These are phyloP conservation scores for Aspergillus caelatus DNA, from an alignment of 2,329 filamentous ascomycete species.

Conservation along the genomic window DNA sequence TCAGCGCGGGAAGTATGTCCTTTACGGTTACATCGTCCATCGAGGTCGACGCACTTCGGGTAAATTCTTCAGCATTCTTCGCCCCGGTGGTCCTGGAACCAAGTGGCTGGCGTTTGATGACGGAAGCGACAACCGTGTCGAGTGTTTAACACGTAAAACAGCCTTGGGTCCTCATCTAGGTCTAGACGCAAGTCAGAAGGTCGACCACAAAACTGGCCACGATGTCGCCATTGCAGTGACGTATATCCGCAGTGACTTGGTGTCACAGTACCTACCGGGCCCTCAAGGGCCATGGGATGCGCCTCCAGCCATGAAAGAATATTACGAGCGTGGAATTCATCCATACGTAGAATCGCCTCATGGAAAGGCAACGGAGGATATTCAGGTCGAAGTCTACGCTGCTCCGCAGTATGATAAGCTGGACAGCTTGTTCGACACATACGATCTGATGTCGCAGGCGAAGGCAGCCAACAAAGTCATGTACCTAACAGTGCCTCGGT, in stretches of 20 bases:
- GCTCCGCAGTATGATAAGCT: constrained; percentile 37
- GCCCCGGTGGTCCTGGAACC: constrained; percentile 58
- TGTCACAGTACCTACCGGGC: constrained; percentile 44
- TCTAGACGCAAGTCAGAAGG: constrained; percentile 42
- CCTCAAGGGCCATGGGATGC: constrained; percentile 53
- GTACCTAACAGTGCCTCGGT: constrained; percentile 38
- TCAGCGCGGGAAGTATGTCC: constrained; percentile 51
- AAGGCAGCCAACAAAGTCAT: constrained; percentile 37
- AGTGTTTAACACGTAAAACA: constrained; percentile 59
- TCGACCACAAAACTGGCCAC: constrained; percentile 46
- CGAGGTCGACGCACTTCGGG: constrained; percentile 61
- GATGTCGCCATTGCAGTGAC: constrained; percentile 58
- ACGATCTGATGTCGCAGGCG: constrained; percentile 46
- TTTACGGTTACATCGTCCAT: constrained; percentile 65
- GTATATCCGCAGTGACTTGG: constrained; percentile 57
- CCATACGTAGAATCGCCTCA: constrained; percentile 14
- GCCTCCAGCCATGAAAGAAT: constrained; percentile 44
- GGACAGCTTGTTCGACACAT: constrained; percentile 46
- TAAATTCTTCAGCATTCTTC: constrained; percentile 62
- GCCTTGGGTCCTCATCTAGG: constrained; percentile 57
- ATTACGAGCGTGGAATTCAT: constrained; percentile 37
- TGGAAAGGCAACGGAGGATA: constrained; percentile 21
- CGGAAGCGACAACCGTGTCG: constrained; percentile 58
- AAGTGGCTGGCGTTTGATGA: constrained; percentile 65
- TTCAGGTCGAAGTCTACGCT: constrained; percentile 46